Percentiles rank a stretch among this genome's conserved stretches.
phyloP scores from a whole-genome alignment of 805 yeast genomes.

The Candida ipomoeae region DNA sequence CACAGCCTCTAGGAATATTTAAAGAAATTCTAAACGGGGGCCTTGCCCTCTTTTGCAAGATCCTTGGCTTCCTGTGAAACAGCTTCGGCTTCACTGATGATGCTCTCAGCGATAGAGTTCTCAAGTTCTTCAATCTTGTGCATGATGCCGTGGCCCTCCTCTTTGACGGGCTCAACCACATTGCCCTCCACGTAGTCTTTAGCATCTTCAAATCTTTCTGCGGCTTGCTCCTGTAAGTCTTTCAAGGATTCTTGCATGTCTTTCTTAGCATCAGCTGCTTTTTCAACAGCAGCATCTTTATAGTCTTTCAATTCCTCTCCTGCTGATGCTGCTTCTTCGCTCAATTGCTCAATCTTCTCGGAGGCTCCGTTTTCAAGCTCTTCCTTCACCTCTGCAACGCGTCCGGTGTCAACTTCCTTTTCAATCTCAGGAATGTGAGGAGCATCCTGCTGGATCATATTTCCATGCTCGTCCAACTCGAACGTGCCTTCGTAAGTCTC shows the following conservation, averaged over 20 bases:
- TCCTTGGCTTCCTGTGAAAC: neutral
- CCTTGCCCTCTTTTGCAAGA: neutral
- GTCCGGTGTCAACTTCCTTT: conserved; percentile 3
- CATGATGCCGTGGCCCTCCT: conserved; percentile 2
- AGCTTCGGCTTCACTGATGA: conserved; percentile 1
- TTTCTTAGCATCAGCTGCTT: neutral
- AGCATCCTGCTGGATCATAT: conserved; percentile 7
- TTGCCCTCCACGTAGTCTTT: neutral
- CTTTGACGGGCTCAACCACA: neutral
- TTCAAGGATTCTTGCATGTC: conserved; percentile 4
- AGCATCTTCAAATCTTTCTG: neutral
- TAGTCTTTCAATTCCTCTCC: neutral
- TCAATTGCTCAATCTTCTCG: conserved; percentile 1
- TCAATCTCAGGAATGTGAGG: conserved; percentile 16
- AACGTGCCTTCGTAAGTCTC: conserved; percentile 15
- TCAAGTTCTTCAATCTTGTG: conserved; percentile 3
- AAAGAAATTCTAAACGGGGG: neutral
- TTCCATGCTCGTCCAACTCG: conserved; percentile 10
- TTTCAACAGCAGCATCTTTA: conserved; percentile 4
- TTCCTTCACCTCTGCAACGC: neutral
- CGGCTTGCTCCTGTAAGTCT: neutral
- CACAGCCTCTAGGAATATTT: neutral
- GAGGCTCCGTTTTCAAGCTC: neutral
- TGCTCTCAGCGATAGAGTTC: conserved; percentile 1
- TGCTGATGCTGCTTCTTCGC: neutral